Conservation (phyloP, 2,329 filamentous ascomycete species). For the Sporothrix brasiliensis region DNA sequence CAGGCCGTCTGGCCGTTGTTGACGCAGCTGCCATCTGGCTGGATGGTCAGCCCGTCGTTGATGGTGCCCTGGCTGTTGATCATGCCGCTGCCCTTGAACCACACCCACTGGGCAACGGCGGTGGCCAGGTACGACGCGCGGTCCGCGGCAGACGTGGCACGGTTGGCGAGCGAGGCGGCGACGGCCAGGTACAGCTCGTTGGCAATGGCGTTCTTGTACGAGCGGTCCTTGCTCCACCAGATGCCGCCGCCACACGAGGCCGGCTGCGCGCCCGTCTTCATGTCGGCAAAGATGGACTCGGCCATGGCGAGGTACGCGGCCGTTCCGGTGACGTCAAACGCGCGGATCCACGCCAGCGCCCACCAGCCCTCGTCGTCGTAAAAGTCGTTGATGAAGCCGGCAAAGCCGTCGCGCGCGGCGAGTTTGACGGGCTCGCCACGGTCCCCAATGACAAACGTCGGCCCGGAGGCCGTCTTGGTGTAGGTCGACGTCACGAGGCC, state of each 20-base stretch:
- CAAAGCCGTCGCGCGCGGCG: conserved; percentile 40
- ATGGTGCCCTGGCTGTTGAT: conserved; percentile 55
- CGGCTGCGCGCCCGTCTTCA: conserved; percentile 50
- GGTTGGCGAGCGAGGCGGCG: conserved; percentile 57
- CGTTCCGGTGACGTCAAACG: conserved; percentile 55
- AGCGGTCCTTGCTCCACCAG: conserved; percentile 59
- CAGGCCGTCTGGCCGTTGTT: conserved; percentile 53
- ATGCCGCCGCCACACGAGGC: conserved; percentile 57
- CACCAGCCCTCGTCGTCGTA: conserved; percentile 68
- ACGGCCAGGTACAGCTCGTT: conserved; percentile 61
- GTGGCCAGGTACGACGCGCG: conserved; percentile 50
- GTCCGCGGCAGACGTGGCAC: conserved; percentile 41
- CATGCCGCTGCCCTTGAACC: conserved; percentile 55
- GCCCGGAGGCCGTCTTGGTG: conserved; percentile 33
- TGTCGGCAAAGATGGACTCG: conserved; percentile 57
- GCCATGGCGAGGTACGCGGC: conserved; percentile 55
- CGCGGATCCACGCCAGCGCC: conserved; percentile 60
- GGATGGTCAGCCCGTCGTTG: conserved; percentile 55
- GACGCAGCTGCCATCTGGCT: conserved; percentile 49
- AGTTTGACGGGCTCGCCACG: conserved; percentile 42
- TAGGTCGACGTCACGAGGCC: conserved; percentile 48
- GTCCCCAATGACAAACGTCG: conserved; percentile 33
- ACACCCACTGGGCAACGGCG: conserved; percentile 55
- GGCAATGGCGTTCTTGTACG: conserved; percentile 56
- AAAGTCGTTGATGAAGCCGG: conserved; percentile 57